Percentiles rank a stretch among this genome's conserved stretches.
Conservation (phyloP, 495 filamentous ascomycete species). For the Talaromyces stipitatus region DNA sequence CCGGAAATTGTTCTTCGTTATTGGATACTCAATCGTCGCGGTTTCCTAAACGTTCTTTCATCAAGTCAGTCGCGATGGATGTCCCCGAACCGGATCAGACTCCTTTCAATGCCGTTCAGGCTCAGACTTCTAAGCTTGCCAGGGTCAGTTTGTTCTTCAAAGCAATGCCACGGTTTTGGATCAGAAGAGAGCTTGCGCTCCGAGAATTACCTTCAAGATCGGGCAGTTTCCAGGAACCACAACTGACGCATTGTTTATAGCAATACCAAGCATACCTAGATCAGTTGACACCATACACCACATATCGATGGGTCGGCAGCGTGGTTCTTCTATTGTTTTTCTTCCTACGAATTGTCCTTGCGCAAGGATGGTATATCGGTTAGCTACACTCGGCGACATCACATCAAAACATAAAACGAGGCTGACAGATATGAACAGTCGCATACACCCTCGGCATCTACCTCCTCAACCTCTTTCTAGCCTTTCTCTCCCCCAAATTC, state of each 20-base stretch:
- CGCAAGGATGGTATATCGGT: slow-evolving; percentile 99
- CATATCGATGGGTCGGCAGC: slow-evolving; percentile 85
- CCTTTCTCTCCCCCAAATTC: slow-evolving; percentile 97
- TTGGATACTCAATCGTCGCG: not conserved
- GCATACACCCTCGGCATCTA: slow-evolving; percentile 98
- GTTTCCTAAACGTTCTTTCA: not conserved
- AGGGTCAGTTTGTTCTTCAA: slow-evolving; percentile 44
- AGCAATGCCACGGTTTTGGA: not conserved
- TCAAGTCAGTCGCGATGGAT: slow-evolving; percentile 53
- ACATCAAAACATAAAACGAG: not conserved
- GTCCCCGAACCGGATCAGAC: slow-evolving; percentile 71
- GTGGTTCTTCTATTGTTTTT: slow-evolving; percentile 66
- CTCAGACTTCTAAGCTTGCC: slow-evolving; percentile 68
- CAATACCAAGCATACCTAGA: slow-evolving; percentile 94
- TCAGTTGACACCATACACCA: slow-evolving; percentile 76
- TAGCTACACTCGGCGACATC: slow-evolving; percentile 18
- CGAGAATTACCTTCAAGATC: not conserved
- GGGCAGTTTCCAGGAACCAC: not conserved
- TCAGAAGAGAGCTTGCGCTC: not conserved
- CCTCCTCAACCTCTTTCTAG: slow-evolving; percentile 97
- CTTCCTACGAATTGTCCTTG: slow-evolving; percentile 79
- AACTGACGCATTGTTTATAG: slow-evolving; percentile 35
- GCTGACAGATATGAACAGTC: slow-evolving; percentile 45
- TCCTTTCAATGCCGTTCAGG: slow-evolving; percentile 75
- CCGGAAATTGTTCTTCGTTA: not conserved